A percentile compares a stretch with the other conserved stretches of the same genome.
Evolutionary conservation across 177 flowering plant species (phyloP).

Genomic region (Vitis hybrid): DNA sequence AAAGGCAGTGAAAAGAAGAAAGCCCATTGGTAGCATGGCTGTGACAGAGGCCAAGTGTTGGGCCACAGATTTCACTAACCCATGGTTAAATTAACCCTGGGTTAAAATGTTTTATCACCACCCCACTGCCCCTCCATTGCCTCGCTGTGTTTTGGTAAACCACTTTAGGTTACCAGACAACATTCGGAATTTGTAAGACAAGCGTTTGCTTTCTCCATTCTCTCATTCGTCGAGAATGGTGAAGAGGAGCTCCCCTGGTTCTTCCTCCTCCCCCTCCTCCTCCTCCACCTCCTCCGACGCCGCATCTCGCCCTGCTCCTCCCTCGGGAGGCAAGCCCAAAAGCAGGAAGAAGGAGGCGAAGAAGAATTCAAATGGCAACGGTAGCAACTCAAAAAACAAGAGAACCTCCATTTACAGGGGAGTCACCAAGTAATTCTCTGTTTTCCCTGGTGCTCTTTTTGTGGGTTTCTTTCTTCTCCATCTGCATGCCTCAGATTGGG

Average conservation of each 20-base stretch:
- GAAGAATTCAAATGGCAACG: conserved; percentile 17
- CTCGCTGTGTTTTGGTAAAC: conserved; percentile 46
- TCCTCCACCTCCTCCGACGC: conserved; percentile 24
- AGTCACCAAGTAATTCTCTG: conserved; percentile 65
- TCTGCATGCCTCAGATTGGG: not conserved
- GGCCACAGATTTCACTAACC: conserved; percentile 23
- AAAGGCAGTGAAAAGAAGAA: conserved; percentile 21
- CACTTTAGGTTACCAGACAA: conserved; percentile 39
- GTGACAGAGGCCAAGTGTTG: conserved; percentile 52
- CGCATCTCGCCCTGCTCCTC: conserved; percentile 5
- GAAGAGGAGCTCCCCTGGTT: conserved; percentile 11
- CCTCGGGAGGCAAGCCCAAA: conserved; percentile 14
- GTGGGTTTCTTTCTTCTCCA: not conserved
- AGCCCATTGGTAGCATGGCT: conserved; percentile 62
- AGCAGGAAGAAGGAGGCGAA: conserved; percentile 13
- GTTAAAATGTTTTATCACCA: not conserved
- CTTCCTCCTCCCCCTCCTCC: conserved; percentile 23
- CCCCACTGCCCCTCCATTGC: conserved; percentile 9
- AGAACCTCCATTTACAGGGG: conserved; percentile 94
- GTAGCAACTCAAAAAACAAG: conserved; percentile 16
- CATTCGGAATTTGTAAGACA: too few species aligned
- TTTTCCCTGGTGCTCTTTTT: not conserved
- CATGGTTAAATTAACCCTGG: conserved; percentile 28
- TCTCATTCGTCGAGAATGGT: not conserved
- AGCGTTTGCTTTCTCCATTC: too few species aligned